phyloP scores from a whole-genome alignment of 345 rosid genomes.

The Nasturtium officinale region DNA sequence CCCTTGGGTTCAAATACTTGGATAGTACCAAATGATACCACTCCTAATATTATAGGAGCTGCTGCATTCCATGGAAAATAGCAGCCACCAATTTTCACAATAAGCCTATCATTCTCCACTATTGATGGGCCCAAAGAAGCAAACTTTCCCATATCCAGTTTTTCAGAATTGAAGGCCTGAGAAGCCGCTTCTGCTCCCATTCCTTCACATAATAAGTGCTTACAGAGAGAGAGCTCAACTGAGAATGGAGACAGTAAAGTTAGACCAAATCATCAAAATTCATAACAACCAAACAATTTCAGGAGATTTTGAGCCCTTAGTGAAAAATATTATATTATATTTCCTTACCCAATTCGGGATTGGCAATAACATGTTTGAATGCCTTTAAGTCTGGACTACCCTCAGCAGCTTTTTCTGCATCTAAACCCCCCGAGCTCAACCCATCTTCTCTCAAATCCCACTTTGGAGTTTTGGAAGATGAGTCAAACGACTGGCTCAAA shows the following conservation, averaged over 20 bases:
- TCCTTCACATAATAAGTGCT: constrained; percentile 59
- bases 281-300: constrained; percentile 13
- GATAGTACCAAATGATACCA: constrained; percentile 55
- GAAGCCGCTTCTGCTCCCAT: constrained; percentile 72
- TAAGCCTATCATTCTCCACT: constrained; percentile 60
- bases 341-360: constrained; percentile 67
- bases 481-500: constrained; percentile 67
- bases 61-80: constrained; percentile 72
- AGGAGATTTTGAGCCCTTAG: not conserved
- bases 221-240: constrained; percentile 73
- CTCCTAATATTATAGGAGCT: constrained; percentile 58
- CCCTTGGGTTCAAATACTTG: constrained; percentile 56
- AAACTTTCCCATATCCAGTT: constrained; percentile 53
- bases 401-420: constrained; percentile 37
- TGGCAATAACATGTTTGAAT: constrained; percentile 43
- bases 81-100: constrained; percentile 51
- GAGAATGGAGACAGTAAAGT: constrained; percentile 35
- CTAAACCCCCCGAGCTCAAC: constrained; percentile 39
- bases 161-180: constrained; percentile 60
- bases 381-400: constrained; percentile 45
- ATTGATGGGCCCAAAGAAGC: constrained; percentile 53
- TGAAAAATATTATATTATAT: not conserved
- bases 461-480: constrained; percentile 43
- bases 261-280: not conserved
- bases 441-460: constrained; percentile 51